Evolutionary conservation across 495 filamentous ascomycete species (phyloP).

Genomic region (Cudoniella acicularis): DNA sequence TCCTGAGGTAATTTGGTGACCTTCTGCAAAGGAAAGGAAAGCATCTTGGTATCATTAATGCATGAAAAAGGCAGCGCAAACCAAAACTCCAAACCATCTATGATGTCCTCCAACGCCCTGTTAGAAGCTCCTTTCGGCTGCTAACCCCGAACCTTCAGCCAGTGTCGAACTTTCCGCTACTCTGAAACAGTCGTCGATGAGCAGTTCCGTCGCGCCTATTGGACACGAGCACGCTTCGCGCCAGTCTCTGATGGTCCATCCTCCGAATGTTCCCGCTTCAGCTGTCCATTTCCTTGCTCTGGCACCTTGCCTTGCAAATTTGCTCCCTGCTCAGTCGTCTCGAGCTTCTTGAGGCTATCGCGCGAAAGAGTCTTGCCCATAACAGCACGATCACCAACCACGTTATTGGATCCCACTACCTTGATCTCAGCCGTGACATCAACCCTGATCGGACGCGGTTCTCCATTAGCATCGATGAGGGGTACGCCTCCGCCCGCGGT

Average conservation of each 20-base stretch:
- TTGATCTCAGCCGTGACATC: conserved; percentile 21
- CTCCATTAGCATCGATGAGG: conserved; percentile 29
- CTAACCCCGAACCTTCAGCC: too few species aligned
- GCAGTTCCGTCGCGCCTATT: too few species aligned
- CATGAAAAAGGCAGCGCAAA: not conserved
- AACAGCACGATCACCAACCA: conserved; percentile 18
- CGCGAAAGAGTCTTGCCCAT: not conserved
- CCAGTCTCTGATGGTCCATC: too few species aligned
- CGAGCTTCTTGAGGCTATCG: not conserved
- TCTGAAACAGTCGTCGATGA: too few species aligned
- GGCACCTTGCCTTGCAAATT: too few species aligned
- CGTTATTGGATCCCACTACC: conserved; percentile 22
- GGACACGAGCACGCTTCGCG: too few species aligned
- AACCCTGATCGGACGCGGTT: conserved; percentile 23
- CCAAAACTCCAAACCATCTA: not conserved
- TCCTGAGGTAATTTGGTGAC: not conserved
- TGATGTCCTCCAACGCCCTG: not conserved
- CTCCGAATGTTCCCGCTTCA: not conserved
- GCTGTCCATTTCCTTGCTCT: too few species aligned
- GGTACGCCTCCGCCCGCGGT: conserved; percentile 20
- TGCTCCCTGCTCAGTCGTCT: not conserved
- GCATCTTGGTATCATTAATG: not conserved
- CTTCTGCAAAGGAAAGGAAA: not conserved
- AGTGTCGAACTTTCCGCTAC: too few species aligned
- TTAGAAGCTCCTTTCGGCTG: too few species aligned